Percentiles rank a stretch among this genome's conserved stretches.
Evolutionary conservation across 164 flowering plant species (phyloP).

Genomic region (Santalum album): DNA sequence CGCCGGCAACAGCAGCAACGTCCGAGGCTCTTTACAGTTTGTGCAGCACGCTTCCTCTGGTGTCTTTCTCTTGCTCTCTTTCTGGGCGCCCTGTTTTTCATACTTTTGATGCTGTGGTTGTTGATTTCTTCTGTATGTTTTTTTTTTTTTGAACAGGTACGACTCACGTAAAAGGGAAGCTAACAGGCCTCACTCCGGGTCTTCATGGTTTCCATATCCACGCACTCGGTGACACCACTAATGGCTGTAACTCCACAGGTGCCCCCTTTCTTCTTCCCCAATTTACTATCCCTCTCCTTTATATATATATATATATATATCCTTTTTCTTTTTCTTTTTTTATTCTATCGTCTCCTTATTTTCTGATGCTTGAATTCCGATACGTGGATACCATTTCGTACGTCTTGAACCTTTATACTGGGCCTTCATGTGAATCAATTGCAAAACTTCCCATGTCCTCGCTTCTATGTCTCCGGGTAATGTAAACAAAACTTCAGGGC

Average conservation of each 20-base stretch:
- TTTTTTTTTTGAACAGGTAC: slow-evolving; percentile 26
- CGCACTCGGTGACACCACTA: slow-evolving; percentile 87
- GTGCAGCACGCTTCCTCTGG: slow-evolving; percentile 27
- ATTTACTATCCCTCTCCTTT: neutral
- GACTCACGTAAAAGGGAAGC: slow-evolving; percentile 60
- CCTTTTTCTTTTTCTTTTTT: neutral
- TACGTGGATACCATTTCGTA: no score
- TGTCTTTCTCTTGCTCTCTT: slow-evolving; percentile 6
- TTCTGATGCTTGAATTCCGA: neutral
- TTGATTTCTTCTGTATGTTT: neutral
- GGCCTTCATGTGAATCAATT: no score
- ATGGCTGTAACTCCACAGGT: slow-evolving; percentile 94
- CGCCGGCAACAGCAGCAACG: slow-evolving; percentile 39
- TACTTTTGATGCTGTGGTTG: neutral
- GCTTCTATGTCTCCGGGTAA: no score
- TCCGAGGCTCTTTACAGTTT: slow-evolving; percentile 64
- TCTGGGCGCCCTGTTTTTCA: neutral
- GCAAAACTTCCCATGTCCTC: no score
- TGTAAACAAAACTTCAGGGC: no score
- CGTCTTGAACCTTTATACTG: no score
- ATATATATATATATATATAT: neutral
- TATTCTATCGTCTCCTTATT: neutral
- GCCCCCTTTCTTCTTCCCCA: neutral
- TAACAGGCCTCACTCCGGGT: slow-evolving; percentile 70
- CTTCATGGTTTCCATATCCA: slow-evolving; percentile 90